Conservation (phyloP, 1,284 basidiomycete genomes). For the Melampsora abietis-canadensis region DNA sequence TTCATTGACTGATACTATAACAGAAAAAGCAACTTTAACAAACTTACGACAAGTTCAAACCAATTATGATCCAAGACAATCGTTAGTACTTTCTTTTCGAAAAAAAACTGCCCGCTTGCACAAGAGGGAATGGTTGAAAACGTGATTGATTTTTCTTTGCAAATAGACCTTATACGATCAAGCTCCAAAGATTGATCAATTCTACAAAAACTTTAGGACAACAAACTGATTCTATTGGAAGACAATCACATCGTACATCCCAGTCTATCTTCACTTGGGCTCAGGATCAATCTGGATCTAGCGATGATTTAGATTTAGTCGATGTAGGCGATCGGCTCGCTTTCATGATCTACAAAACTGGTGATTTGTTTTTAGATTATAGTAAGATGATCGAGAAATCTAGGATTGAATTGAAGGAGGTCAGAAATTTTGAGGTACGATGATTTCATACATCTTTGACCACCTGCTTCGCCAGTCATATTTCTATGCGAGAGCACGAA, state of each 20-base stretch:
- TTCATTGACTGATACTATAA: conserved; percentile 6
- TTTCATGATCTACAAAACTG: conserved; percentile 46
- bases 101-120: no score
- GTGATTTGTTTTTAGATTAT: conserved; percentile 45
- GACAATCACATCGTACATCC: conserved; percentile 43
- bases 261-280: conserved; percentile 45
- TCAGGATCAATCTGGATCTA: conserved; percentile 43
- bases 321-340: conserved; percentile 48
- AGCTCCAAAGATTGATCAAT: conserved; percentile 48
- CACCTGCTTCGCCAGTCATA: background rate
- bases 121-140: no score
- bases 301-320: conserved; percentile 34
- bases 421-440: conserved; percentile 32
- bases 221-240: conserved; percentile 44
- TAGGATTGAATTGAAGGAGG: conserved; percentile 32
- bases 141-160: background rate
- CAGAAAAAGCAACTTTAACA: conserved; percentile 30
- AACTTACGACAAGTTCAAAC: conserved; percentile 34
- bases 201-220: conserved; percentile 45
- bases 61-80: conserved; percentile 38
- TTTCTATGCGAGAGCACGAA: background rate
- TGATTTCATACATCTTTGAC: background rate
- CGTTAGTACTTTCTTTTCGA: background rate
- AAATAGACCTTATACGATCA: conserved; percentile 45
- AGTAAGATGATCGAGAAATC: conserved; percentile 14